Percentiles rank a stretch among this genome's conserved stretches.
Evolutionary conservation across 108 stramenopile species (phyloP).

Genomic region (Thalassiosira profunda): DNA sequence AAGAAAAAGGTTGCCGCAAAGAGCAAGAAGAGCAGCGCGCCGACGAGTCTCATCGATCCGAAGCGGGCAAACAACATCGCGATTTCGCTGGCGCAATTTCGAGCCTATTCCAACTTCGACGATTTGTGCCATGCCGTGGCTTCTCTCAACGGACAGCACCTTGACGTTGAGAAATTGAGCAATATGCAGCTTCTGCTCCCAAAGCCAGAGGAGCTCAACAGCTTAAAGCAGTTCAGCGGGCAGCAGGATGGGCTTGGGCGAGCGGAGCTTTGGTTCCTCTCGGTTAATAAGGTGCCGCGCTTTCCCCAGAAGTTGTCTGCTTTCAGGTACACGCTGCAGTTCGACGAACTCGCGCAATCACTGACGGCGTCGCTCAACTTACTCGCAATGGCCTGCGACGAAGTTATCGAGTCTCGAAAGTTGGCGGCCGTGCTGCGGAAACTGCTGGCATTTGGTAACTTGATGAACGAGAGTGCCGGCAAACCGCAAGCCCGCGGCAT

Average conservation of each 20-base stretch:
- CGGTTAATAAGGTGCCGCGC: conserved; percentile 24
- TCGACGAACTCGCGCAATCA: conserved; percentile 25
- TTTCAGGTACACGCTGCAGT: conserved; percentile 34
- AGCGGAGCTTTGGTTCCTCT: conserved; percentile 45
- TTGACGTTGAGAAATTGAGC: conserved; percentile 29
- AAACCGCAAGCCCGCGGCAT: conserved; percentile 36
- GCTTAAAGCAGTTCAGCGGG: conserved; percentile 17
- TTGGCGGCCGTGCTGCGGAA: conserved; percentile 25
- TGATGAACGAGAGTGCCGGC: conserved; percentile 41
- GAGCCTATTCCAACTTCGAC: conserved; percentile 26
- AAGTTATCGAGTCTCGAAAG: conserved; percentile 30
- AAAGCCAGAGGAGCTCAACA: conserved; percentile 24
- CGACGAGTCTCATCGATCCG: conserved; percentile 35
- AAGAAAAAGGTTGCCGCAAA: conserved; percentile 11
- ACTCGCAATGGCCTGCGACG: conserved; percentile 37
- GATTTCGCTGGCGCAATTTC: conserved; percentile 51
- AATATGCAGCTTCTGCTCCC: conserved; percentile 43
- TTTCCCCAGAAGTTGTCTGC: conserved; percentile 29
- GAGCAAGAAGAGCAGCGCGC: neutral
- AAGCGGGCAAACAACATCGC: conserved; percentile 50
- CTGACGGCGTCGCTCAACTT: conserved; percentile 9
- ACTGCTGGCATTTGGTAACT: conserved; percentile 46
- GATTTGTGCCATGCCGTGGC: conserved; percentile 36
- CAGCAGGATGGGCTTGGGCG: conserved; percentile 26
- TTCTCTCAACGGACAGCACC: conserved; percentile 25